Conservation (phyloP, 257 asterid species). For the Gentiana straminea region DNA sequence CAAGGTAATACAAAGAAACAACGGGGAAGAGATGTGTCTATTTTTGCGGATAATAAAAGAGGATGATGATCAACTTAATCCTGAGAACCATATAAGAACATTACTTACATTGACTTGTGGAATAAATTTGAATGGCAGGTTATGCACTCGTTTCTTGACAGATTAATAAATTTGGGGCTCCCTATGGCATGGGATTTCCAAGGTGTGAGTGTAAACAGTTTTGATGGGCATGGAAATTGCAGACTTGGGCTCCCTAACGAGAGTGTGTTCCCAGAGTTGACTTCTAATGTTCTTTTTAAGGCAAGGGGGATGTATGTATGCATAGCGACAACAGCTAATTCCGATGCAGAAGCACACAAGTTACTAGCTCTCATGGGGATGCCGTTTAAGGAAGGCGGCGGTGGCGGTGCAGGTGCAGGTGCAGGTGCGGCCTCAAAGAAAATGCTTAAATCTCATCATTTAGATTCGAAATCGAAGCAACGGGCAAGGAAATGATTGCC, state of each 20-base stretch:
- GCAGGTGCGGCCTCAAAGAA: constrained; percentile 40
- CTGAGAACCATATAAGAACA: too few species aligned
- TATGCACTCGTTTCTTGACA: constrained; percentile 84
- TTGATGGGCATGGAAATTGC: constrained; percentile 91
- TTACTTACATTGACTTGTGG: too few species aligned
- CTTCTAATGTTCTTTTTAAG: constrained; percentile 62
- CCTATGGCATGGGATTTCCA: constrained; percentile 91
- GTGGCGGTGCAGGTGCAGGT: constrained; percentile 12
- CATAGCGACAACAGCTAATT: constrained; percentile 69
- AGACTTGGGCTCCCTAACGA: constrained; percentile 85
- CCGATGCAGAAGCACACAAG: constrained; percentile 72
- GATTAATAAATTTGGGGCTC: constrained; percentile 86
- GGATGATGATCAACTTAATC: too few species aligned
- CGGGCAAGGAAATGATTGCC: constrained; percentile 29
- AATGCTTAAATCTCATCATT: constrained; percentile 87
- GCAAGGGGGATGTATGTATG: constrained; percentile 97
- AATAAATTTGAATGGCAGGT: constrained; percentile 34
- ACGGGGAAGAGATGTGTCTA: too few species aligned
- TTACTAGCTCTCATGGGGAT: constrained; percentile 88
- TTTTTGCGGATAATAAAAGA: too few species aligned
- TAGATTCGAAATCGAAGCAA: constrained; percentile 66
- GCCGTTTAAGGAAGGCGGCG: constrained; percentile 76
- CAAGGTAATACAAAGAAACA: too few species aligned
- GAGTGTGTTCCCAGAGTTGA: constrained; percentile 84
- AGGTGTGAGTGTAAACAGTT: constrained; percentile 82